Base-by-base conservation (phyloP, 768 basidiomycete genomes). In the Mrakia blollopis region DNA sequence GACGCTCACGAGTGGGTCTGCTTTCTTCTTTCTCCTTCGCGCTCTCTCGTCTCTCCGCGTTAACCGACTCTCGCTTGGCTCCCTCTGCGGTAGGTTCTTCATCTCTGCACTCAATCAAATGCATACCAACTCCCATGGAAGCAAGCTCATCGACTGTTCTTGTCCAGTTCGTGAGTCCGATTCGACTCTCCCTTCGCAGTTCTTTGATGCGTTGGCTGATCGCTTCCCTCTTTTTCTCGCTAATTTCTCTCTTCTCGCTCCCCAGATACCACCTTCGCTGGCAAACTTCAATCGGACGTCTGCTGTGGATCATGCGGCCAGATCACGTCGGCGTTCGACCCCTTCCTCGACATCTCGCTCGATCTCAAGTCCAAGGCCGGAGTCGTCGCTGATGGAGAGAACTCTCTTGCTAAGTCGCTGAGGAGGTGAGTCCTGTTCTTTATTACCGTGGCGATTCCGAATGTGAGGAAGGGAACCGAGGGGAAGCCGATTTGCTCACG, bases 261-360 rank as follows among this genome's bases (percentile, higher is more conserved):
- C 32, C 69, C 60, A 83, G 83, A 98, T 82, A 89, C 89, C 25
- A 92, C 92, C 1, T 98, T 98, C 80, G 89, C 90, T 0, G 96
- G 94, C 0, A 87, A 89, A 72, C 85, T 97, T 3, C 91, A 94
- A 80, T 94, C 93, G 79, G 92, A 96, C 65, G 91, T 98, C 68
- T 90, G 88, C 52, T 98, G 96, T 81, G 92, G 91, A 74, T 86
- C 91, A 11, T 98, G 96, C 82, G 88, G 89, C 6, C 91, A 89
- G 76, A 87, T 88, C 6, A 94, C 89, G 0, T 90, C 87, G 44
- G 93, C 92, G 1, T 84, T 90, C 57, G 96, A 98, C 80, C 93
- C 93, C 16, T 92, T 94, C 86, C 86, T 98, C 30, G 95, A 98
- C 79, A 87, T 98, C 79, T 94, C 91, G 79, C 87, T 98, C 32